Evolutionary conservation across 192 early-diverging fungal species (phyloP).

Genomic region (Spizellomyces sp.): DNA sequence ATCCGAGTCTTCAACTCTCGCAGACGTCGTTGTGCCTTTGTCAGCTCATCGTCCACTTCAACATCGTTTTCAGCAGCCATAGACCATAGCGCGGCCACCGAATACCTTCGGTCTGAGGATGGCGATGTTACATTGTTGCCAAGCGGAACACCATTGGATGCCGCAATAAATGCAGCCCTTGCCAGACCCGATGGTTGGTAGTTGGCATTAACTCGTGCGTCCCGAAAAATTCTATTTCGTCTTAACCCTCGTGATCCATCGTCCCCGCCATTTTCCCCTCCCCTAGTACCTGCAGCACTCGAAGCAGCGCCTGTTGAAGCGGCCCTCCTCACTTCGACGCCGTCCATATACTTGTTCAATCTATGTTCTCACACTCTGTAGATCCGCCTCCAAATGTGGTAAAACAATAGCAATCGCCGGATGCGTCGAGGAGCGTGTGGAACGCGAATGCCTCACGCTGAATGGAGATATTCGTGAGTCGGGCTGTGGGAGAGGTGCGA

Average conservation of each 20-base stretch:
- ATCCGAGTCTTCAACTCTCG: slow-evolving; percentile 86
- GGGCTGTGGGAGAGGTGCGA: too few species aligned
- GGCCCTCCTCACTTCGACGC: neutral
- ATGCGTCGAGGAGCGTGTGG: too few species aligned
- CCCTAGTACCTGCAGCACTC: neutral
- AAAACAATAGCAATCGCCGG: too few species aligned
- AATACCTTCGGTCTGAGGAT: slow-evolving; percentile 43
- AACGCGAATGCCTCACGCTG: too few species aligned
- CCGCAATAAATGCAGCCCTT: slow-evolving; percentile 47
- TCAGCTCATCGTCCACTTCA: slow-evolving; percentile 91
- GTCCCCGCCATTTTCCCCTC: neutral
- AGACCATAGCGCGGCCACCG: slow-evolving; percentile 55
- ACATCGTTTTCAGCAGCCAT: slow-evolving; percentile 86
- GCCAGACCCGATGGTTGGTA: slow-evolving; percentile 40
- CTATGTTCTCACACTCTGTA: too few species aligned
- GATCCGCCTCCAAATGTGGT: too few species aligned
- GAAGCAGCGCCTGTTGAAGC: neutral
- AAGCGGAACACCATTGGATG: slow-evolving; percentile 44
- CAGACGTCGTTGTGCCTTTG: slow-evolving; percentile 81
- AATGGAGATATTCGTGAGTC: too few species aligned
- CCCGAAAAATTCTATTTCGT: neutral
- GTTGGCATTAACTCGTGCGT: neutral
- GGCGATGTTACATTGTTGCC: slow-evolving; percentile 23
- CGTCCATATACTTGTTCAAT: slow-evolving; percentile 1
- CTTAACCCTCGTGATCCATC: neutral